Base-by-base conservation (phyloP, 1,284 basidiomycete genomes). In the Athelia sp. region DNA sequence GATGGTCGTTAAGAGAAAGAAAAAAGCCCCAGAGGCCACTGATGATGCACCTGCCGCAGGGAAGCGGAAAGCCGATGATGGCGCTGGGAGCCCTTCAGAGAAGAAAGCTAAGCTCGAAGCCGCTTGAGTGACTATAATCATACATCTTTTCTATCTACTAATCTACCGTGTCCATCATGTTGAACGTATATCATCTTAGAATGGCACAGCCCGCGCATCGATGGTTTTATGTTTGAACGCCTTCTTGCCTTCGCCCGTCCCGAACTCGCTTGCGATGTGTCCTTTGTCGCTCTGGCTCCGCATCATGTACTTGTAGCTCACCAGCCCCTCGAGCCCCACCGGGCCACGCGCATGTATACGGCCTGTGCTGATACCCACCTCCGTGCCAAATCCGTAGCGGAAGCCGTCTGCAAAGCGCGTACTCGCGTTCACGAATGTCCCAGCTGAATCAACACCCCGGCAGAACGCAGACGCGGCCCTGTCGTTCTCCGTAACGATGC, bases 331-430 rank as follows among this genome's bases (percentile, higher is more conserved):
- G 47, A 99, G 72, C 0, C 97, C 97, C 1, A 99, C 97, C 0
- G 97, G 97, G 2, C 97, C 97, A 24, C 97, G 76, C 2, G 97
- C 96, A 62, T 99, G 97, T 48, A 97, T 98, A 60, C 92, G 87
- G 2, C 94, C 94, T 0, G 97, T 99, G 63, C 87, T 90, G 62
- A 99, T 98, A 9, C 97, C 97, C 1, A 99, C 96, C 69, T 99
- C 97, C 1, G 97, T 96, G 1, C 97, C 97, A 56, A 98, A 92
- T 0, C 97, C 97, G 67, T 94, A 99, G 50, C 97, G 73, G 69
- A 96, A 98, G 1, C 97, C 97, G 67, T 99, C 97, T 0, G 95
- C 90, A 62, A 99, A 99, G 43, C 97, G 81, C 8, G 97, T 97
- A 55, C 87, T 91, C 2, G 94, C 92, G 60, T 99, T 99, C 55